Conservation (phyloP, 176 grass and related monocot genomes). For the Zea luxurians region DNA sequence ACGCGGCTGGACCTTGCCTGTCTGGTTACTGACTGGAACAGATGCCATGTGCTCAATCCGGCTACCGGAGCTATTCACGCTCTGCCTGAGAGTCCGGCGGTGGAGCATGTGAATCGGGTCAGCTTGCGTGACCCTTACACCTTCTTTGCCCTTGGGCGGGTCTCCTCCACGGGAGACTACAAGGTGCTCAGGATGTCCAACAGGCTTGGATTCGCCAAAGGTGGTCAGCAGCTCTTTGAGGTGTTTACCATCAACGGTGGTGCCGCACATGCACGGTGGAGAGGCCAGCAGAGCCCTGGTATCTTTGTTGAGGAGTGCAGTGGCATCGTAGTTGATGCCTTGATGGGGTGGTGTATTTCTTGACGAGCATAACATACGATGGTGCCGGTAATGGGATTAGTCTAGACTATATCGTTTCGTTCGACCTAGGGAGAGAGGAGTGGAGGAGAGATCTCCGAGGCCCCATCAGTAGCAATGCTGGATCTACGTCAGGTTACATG, state of each 20-base stretch:
- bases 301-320: background rate
- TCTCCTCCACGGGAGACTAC: background rate
- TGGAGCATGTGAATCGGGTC: background rate
- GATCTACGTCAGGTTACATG: background rate
- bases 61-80: background rate
- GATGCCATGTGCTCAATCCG: slow-evolving; percentile 6
- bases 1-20: background rate
- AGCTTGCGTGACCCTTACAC: background rate
- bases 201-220: background rate
- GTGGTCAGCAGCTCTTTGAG: background rate
- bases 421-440: slow-evolving; percentile 1
- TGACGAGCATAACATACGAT: background rate
- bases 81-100: background rate
- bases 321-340: background rate
- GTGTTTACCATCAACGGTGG: background rate
- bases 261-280: background rate
- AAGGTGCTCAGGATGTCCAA: slow-evolving; percentile 16
- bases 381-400: background rate
- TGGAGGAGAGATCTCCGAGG: slow-evolving; percentile 22
- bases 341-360: slow-evolving; percentile 13
- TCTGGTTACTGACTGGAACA: background rate
- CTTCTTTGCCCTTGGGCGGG: background rate
- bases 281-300: background rate
- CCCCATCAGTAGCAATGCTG: background rate
- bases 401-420: background rate